Evolutionary conservation across 2,329 filamentous ascomycete genomes (phyloP), one percentile per base, ranked within the genome.

Genomic region (Aspergillus sergii): DNA sequence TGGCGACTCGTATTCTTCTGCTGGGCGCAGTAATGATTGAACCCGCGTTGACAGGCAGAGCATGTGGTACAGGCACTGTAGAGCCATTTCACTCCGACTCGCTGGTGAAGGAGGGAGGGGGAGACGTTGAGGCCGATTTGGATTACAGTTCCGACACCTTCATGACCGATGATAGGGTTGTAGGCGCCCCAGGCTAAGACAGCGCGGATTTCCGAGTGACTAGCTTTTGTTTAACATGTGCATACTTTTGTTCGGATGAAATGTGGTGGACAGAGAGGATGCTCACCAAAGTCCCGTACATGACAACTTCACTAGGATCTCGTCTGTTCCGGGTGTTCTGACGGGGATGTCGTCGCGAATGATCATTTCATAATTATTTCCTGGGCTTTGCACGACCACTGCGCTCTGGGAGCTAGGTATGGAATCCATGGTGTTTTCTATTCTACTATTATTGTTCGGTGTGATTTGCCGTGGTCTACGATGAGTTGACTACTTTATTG

Each of bases 241-340:
- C 1, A 4, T 9, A 4, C 19, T 10, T 41, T 6, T 0, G 1
- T 41, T 9, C 9, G 5, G 5, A 3, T 16, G 5, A 36, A 7
- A 0, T 5, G 14, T 19, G 8, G 7, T 19, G 7, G 19, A n/a
- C 1, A 4, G 2, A 1, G 6, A 6, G 19, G 8, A 41, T 2
- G 6, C 39, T 41, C 8, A 41, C 39, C 39, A 41, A 3, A 41
- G 39, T 1, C 39, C 39, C 0, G 39, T n/a, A n/a, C 39, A 41
- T 41, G 39, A 7, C 19, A 41, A n/a, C 39, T 41, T 41, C 1
- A 41, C 39, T 10, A 41, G 39, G 8, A 41, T 41, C 39, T 41
- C 39, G 8, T 41, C 19, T 1, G 39, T 1, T n/a, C 39, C 7
- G 7, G 39, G 39, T n/a, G 16, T 41, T 9, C 16, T 9, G 19